Base-by-base conservation (phyloP, 2,329 filamentous ascomycete species). In the Fusarium sp. region DNA sequence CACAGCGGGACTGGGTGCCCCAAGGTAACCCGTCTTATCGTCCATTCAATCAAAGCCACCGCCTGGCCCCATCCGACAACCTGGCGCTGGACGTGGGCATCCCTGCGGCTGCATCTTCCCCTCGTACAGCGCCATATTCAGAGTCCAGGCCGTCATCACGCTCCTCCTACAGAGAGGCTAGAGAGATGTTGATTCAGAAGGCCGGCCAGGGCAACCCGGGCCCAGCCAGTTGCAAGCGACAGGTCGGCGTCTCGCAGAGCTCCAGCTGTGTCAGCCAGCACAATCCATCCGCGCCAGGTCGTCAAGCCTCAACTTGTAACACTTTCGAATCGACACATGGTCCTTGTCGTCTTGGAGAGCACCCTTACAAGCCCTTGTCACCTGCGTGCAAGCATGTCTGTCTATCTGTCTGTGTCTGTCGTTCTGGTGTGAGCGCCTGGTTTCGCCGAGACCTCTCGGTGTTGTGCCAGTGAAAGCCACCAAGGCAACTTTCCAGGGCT, bases 1-100 rank as follows among this genome's bases (percentile, higher is more conserved):
- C 15, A 52, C 58, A 71, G 67, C 68, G 60, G 63, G 73, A 73
- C 71, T 63, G 38, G 71, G 45, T 68, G 61, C 52, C 52, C 30
- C 52, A 47, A 47, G 43, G 43, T 60, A 65, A 71, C 47, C 69
- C 63, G 60, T 32, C 59, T 74, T 63, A 72, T 78, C 63, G 38
- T 70, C 75, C 67, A 78, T 69, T 76, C 73, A 78, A 76, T 73
- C 74, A 73, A 78, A 78, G 76, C 76, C 76, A 78, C 76, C 75
- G 70, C 72, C 73, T 70, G 68, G 70, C 73, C 71, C 73, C 75
- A 68, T 78, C 71, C 73, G 70, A 75, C 73, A 76, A 76, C 75
- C 76, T 76, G 75, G 73, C 71, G 71, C 45, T 66, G 71, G 71
- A 74, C 71, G 71, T 73, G 71, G 68, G 35, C 64, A 73, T 74